Base-by-base conservation (phyloP, 306 rosid genomes). In the Amphicarpaea edgeworthii region DNA sequence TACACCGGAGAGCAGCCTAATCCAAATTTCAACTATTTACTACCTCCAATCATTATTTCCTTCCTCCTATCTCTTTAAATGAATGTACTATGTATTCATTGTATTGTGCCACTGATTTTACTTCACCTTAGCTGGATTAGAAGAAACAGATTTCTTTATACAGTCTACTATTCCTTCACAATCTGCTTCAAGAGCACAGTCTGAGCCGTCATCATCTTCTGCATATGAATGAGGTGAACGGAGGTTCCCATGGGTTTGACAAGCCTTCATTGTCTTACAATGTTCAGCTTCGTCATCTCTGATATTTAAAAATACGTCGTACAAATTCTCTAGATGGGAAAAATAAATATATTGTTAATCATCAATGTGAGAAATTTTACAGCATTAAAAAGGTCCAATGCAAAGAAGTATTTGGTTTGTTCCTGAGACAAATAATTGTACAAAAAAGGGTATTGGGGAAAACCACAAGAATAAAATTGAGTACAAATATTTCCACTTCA, bases 251-350 rank as follows among this genome's bases (percentile, higher is more conserved):
- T 75, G 86, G 60, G 88, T 90, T 83, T 95, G 99, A 66, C 99
- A 95, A 75, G 97, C 99, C 86, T 74, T 95, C 99, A 95, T 95
- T 3, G 99, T 92, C 87, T 95, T 95, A 47, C 99, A 95, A 70
- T 95, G 99, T 77, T 95, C 99, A 30, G 92, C 99, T 85, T 95
- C 99, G 26, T 95, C 99, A 12, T 95, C 99, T 90, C 99, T 84
- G 45, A 95, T 78, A 81, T 95, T 95, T 53, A 95, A 8, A 80
- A 95, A 95, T 63, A 90, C 97, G 3, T 95, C 96, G 15, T 90
- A 95, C 86, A 95, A 84, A 75, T 87, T 95, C 67, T 95, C 97
- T 95, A 47, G 16, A 79, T 9, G 21, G 64, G 67, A 71, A 40
- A 73, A 40, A 73, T 21, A 41, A 81, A 32, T 43, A 61, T 17